These are phyloP conservation scores for Celoporthe dispersa DNA, from an alignment of 2,329 filamentous ascomycete genomes.

Conservation along the genomic window DNA sequence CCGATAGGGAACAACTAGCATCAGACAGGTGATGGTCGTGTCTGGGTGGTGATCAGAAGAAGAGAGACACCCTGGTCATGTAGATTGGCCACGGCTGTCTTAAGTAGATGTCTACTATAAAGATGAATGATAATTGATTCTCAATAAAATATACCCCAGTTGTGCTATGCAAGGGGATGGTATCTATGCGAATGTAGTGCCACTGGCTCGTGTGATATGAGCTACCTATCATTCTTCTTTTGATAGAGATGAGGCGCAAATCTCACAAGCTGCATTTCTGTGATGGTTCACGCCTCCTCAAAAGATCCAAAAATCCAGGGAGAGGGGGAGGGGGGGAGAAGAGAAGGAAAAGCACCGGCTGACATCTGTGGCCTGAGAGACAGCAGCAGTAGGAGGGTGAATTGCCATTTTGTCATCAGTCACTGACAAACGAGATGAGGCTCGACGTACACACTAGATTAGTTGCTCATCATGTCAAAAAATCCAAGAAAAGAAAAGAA, in stretches of 20 bases:
- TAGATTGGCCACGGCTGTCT: neutral
- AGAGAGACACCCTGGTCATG: neutral
- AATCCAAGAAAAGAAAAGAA: too few relatives aligned
- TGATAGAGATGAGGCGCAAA: neutral
- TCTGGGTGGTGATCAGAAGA: neutral
- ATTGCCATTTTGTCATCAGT: neutral
- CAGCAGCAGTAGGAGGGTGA: neutral
- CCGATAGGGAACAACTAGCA: neutral
- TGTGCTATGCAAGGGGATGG: neutral
- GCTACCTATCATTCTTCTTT: neutral
- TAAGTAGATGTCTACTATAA: constrained; percentile 6
- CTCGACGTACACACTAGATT: neutral
- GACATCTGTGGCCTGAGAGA: neutral
- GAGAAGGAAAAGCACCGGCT: neutral
- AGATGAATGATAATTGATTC: constrained; percentile 9
- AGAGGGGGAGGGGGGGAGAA: too few relatives aligned
- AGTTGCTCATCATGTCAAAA: neutral
- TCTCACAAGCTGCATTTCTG: neutral
- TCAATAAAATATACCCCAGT: neutral
- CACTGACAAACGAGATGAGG: neutral
- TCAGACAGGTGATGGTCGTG: neutral
- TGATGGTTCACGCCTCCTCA: neutral
- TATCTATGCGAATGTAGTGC: neutral
- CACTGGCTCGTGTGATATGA: neutral
- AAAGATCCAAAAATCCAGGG: too few relatives aligned